Conservation (phyloP, 2,329 filamentous ascomycete genomes). For the Neonectria coccinea region DNA sequence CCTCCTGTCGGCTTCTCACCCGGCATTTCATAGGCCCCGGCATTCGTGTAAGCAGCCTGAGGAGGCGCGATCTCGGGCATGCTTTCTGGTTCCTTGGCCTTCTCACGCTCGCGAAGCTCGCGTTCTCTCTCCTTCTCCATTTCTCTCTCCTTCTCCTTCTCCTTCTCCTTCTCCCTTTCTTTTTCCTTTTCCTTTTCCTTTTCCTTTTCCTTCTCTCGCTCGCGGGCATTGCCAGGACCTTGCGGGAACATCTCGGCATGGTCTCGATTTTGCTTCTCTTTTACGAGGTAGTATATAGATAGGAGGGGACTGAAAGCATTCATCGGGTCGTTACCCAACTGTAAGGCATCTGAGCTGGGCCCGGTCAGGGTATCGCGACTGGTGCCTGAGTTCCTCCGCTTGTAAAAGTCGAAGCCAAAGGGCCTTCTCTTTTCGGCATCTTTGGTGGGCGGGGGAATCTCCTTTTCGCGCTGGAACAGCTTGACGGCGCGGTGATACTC, state of each 20-base stretch:
- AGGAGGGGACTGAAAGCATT: slow-evolving; percentile 94
- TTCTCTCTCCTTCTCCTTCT: slow-evolving; percentile 36
- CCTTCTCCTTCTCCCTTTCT: slow-evolving; percentile 40
- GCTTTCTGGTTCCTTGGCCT: slow-evolving; percentile 55
- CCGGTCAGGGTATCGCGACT: slow-evolving; percentile 88
- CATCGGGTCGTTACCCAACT: slow-evolving; percentile 84
- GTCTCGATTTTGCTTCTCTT: slow-evolving; percentile 91
- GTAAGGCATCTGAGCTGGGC: slow-evolving; percentile 87
- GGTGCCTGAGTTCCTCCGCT: slow-evolving; percentile 87
- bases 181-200: slow-evolving; percentile 40
- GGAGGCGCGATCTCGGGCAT: slow-evolving; percentile 84
- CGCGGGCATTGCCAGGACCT: slow-evolving; percentile 57
- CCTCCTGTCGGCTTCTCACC: slow-evolving; percentile 89
- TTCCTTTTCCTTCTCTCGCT: slow-evolving; percentile 47
- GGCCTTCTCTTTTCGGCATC: slow-evolving; percentile 86
- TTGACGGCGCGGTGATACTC: slow-evolving; percentile 92
- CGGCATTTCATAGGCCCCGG: slow-evolving; percentile 85
- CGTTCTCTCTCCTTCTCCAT: slow-evolving; percentile 39
- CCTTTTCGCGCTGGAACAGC: slow-evolving; percentile 75
- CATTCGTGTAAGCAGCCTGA: slow-evolving; percentile 89
- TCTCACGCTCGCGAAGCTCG: slow-evolving; percentile 44
- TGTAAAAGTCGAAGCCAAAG: slow-evolving; percentile 96
- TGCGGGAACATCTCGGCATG: slow-evolving; percentile 55
- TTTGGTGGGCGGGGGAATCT: slow-evolving; percentile 65
- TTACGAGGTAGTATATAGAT: slow-evolving; percentile 96